These are phyloP conservation scores for Rhododendron mucronatum DNA, from an alignment of 148 eudicot species.

Conservation along the genomic window DNA sequence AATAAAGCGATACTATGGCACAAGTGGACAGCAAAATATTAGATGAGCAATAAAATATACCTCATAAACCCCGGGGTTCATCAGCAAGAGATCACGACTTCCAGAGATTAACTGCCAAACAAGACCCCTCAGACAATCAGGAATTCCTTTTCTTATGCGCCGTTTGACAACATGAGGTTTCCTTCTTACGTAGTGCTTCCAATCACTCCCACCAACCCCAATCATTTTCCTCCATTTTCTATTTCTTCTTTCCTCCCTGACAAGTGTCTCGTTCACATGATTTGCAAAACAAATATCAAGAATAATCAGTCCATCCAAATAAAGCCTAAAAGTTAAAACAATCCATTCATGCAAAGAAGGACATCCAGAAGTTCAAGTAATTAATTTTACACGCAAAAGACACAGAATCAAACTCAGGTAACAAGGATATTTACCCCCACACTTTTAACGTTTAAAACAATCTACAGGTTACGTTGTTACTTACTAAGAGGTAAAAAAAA, in stretches of 20 bases:
- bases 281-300: background rate
- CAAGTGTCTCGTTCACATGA: slow-evolving; percentile 15
- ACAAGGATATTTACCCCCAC: background rate
- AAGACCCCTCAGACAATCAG: slow-evolving; percentile 97
- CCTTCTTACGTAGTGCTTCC: slow-evolving; percentile 85
- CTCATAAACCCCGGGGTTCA: slow-evolving; percentile 98
- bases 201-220: slow-evolving; percentile 96
- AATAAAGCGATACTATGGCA: background rate
- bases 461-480: background rate
- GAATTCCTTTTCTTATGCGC: slow-evolving; percentile 91
- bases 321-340: background rate
- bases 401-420: background rate
- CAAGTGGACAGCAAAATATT: background rate
- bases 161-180: slow-evolving; percentile 91
- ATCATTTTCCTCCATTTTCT: slow-evolving; percentile 98
- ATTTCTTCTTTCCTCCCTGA: slow-evolving; percentile 90
- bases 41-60: slow-evolving; percentile 25
- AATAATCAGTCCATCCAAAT: background rate
- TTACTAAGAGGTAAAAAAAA: background rate
- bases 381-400: background rate
- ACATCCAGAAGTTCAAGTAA: background rate
- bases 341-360: background rate
- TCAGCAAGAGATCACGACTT: slow-evolving; percentile 92
- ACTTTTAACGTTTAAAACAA: background rate
- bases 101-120: slow-evolving; percentile 99